Evolutionary conservation across 139 green algal genomes (phyloP), one percentile per base, ranked within the genome.

Genomic region (Haematococcus lacustris): DNA sequence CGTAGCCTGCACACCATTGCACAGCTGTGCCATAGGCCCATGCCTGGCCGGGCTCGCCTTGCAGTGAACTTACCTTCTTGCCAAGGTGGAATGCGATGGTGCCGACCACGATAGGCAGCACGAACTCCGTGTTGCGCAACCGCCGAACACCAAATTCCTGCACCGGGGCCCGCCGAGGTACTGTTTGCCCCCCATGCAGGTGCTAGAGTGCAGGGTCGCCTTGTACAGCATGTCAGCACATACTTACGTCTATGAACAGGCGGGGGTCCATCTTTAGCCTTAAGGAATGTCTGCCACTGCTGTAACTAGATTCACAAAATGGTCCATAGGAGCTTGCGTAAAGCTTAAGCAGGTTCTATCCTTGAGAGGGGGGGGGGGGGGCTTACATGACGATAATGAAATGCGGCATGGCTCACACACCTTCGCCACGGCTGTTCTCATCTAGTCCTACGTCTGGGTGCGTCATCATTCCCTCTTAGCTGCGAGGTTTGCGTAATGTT

Each of bases 11-110:
- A 74, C n/a, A 35, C 7, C 38, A 28, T n/a, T n/a, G n/a, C n/a
- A n/a, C n/a, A n/a, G n/a, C n/a, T n/a, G n/a, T n/a, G n/a, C n/a
- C n/a, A n/a, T n/a, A n/a, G n/a, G n/a, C n/a, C n/a, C n/a, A n/a
- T n/a, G n/a, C n/a, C n/a, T n/a, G n/a, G n/a, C n/a, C n/a, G n/a
- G n/a, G n/a, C n/a, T n/a, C n/a, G n/a, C n/a, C n/a, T n/a, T n/a
- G n/a, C n/a, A n/a, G n/a, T n/a, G n/a, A 64, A 30, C 72, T 39
- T 34, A 91, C 90, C 82, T 97, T 98, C 70, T 98, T 98, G 4
- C 94, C 94, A 1, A 97, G 76, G 51, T 75, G 93, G 57, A 93
- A 96, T 0, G 93, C 89, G 2, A 89, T 80, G 0, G 93, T 97
- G 5, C 94, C 94, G 0, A 89, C 79, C 13, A 86, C 78, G 3